A percentile compares a stretch with the other conserved stretches of the same genome.
These are phyloP conservation scores for Sistotremastrum niveocremeum DNA, from an alignment of 768 basidiomycete genomes.

Conservation along the genomic window DNA sequence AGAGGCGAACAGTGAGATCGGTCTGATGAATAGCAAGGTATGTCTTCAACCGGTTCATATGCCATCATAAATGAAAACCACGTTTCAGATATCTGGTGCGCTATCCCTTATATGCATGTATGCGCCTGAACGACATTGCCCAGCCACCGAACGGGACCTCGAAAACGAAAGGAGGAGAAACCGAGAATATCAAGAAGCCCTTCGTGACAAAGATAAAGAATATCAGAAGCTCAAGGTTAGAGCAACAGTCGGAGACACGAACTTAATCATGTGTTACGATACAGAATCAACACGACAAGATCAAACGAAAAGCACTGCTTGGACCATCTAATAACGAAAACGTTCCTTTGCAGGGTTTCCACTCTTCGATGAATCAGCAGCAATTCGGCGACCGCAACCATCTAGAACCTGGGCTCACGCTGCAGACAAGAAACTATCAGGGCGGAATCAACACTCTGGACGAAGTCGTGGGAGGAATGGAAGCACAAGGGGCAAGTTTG, in stretches of 20 bases:
- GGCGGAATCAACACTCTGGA: constrained; percentile 12
- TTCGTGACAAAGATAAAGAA: constrained; percentile 71
- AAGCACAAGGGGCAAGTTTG: constrained; percentile 41
- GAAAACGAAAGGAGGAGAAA: constrained; percentile 66
- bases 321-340: constrained; percentile 20
- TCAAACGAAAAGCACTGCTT: constrained; percentile 70
- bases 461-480: constrained; percentile 49
- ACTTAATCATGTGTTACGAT: neutral
- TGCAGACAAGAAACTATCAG: constrained; percentile 7
- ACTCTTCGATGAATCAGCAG: neutral
- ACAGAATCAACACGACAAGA: constrained; percentile 66
- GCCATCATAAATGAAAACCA: no score
- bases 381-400: constrained; percentile 2
- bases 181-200: constrained; percentile 58
- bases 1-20: constrained; percentile 76
- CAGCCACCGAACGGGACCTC: constrained; percentile 70
- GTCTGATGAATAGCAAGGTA: constrained; percentile 53
- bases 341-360: neutral
- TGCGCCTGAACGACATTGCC: neutral
- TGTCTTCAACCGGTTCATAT: constrained; percentile 28
- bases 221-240: constrained; percentile 75
- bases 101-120: neutral
- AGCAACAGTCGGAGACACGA: neutral
- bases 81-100: neutral
- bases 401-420: constrained; percentile 1